Evolutionary conservation across 371 early-diverging fungal genomes (phyloP).

Genomic region (Saksenaea oblongispora): DNA sequence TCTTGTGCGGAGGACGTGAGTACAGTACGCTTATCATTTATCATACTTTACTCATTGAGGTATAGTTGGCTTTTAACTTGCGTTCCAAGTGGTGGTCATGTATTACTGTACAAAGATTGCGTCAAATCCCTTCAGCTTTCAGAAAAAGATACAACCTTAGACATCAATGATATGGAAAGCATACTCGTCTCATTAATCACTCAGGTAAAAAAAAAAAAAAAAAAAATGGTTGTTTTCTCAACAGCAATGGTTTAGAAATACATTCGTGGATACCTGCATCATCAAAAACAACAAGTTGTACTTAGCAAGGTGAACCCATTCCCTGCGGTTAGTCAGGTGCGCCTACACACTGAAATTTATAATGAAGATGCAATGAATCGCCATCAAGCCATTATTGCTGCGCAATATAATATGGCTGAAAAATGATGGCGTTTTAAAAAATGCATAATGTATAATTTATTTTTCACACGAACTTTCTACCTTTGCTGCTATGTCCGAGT

Average conservation of each 20-base stretch:
- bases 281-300: conserved; percentile 76
- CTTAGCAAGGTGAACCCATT: conserved; percentile 79
- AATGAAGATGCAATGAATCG: conserved; percentile 15
- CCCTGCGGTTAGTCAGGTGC: conserved; percentile 49
- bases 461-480: no score
- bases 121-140: conserved; percentile 26
- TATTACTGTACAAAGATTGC: conserved; percentile 21
- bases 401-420: background rate
- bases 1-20: conserved; percentile 37
- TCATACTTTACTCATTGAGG: background rate
- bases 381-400: background rate
- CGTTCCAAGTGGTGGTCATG: background rate
- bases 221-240: background rate
- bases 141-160: conserved; percentile 16
- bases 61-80: conserved; percentile 1
- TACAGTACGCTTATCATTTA: background rate
- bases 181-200: conserved; percentile 46
- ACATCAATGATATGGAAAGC: conserved; percentile 34
- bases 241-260: conserved; percentile 54
- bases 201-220: conserved; percentile 31
- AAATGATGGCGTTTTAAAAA: no score
- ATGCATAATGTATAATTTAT: no score
- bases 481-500: no score
- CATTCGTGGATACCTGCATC: conserved; percentile 86
- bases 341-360: conserved; percentile 13